phyloP scores from a whole-genome alignment of 345 rosid genomes.

The Euphorbia tirucalli region DNA sequence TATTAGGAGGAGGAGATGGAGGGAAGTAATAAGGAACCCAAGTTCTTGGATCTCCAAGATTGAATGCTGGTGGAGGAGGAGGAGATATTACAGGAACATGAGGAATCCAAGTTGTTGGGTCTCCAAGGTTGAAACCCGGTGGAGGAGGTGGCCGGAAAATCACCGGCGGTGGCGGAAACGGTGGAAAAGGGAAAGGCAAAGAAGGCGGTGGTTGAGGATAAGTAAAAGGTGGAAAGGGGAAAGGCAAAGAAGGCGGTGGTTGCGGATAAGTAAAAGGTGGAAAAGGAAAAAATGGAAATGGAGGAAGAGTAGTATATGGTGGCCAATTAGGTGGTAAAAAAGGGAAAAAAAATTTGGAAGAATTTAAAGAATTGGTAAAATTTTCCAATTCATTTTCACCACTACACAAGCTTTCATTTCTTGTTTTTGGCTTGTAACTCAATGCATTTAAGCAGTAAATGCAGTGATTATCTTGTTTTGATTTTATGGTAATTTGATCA shows the following conservation, averaged over 20 bases:
- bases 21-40: constrained; percentile 37
- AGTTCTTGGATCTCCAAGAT: constrained; percentile 41
- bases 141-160: constrained; percentile 44
- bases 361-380: constrained; percentile 7
- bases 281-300: constrained; percentile 13
- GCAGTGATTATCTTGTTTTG: constrained; percentile 73
- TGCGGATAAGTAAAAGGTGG: constrained; percentile 15
- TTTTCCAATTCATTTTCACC: constrained; percentile 21
- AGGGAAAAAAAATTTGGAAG: constrained; percentile 64
- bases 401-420: constrained; percentile 53
- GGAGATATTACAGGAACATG: constrained; percentile 37
- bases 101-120: constrained; percentile 73
- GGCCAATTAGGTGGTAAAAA: constrained; percentile 58
- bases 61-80: constrained; percentile 35
- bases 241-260: constrained; percentile 16
- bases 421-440: constrained; percentile 58
- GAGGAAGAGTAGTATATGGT: constrained; percentile 26
- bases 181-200: constrained; percentile 37
- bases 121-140: constrained; percentile 48
- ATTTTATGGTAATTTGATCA: constrained; percentile 65
- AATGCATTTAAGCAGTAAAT: constrained; percentile 77
- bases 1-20: constrained; percentile 40
- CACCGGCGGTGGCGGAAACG: constrained; percentile 30
- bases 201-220: constrained; percentile 9
- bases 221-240: constrained; percentile 7